Conservation (phyloP, 345 rosid species). For the Euphorbia peplus region DNA sequence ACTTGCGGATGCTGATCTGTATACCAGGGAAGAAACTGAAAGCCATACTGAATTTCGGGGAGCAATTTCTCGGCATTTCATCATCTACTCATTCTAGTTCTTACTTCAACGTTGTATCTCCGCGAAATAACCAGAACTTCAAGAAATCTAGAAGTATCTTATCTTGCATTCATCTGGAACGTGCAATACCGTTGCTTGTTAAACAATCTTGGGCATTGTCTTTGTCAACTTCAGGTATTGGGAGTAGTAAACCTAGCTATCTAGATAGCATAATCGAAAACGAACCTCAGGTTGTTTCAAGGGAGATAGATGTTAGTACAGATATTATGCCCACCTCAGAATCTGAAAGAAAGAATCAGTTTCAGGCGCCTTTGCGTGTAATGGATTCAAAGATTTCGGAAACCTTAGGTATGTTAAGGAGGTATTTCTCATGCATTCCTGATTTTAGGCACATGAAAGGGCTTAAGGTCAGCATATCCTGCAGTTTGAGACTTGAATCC, state of each 20-base stretch:
- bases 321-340: slow-evolving; percentile 39
- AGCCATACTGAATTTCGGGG: slow-evolving; percentile 65
- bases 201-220: slow-evolving; percentile 89
- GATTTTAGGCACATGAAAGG: slow-evolving; percentile 78
- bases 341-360: slow-evolving; percentile 36
- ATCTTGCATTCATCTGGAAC: slow-evolving; percentile 67
- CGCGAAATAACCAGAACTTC: slow-evolving; percentile 48
- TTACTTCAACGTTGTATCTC: slow-evolving; percentile 61
- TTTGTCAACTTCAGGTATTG: slow-evolving; percentile 50
- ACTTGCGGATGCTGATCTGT: slow-evolving; percentile 81
- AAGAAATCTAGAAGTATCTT: slow-evolving; percentile 59
- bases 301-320: slow-evolving; percentile 35
- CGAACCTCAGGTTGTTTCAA: slow-evolving; percentile 44
- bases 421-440: slow-evolving; percentile 80
- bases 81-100: slow-evolving; percentile 70
- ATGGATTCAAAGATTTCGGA: slow-evolving; percentile 84
- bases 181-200: slow-evolving; percentile 58
- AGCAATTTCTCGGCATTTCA: slow-evolving; percentile 52
- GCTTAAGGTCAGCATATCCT: slow-evolving; percentile 64
- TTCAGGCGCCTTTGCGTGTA: slow-evolving; percentile 62
- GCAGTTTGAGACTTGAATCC: slow-evolving; percentile 76
- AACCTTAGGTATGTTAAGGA: slow-evolving; percentile 60
- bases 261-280: slow-evolving; percentile 38
- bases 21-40: slow-evolving; percentile 77
- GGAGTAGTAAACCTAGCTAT: slow-evolving; percentile 41